Conservation (phyloP, 306 rosid genomes). For the Chamaecrista fasciculata region DNA sequence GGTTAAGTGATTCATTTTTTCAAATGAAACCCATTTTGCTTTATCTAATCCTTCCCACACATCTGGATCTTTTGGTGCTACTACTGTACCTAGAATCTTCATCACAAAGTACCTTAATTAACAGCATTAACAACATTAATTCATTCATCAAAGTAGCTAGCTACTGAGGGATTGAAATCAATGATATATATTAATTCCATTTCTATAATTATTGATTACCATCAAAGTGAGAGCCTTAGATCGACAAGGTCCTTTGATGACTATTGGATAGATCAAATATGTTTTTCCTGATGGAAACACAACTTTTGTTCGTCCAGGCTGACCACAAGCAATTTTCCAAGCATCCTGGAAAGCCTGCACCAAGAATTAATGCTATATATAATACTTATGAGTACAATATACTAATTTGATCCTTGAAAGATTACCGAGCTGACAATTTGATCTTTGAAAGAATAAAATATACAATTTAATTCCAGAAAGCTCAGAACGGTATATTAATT, state of each 20-base stretch:
- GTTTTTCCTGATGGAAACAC: constrained; percentile 52
- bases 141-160: too few relatives aligned
- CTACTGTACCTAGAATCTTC: constrained; percentile 67
- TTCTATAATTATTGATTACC: constrained; percentile 41
- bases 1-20: constrained; percentile 66
- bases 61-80: constrained; percentile 72
- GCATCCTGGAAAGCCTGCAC: constrained; percentile 61
- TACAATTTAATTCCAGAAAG: too few relatives aligned
- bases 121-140: constrained; percentile 1
- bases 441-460: too few relatives aligned
- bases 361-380: too few relatives aligned
- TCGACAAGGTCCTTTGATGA: constrained; percentile 76
- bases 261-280: constrained; percentile 61
- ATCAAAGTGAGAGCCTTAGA: constrained; percentile 61
- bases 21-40: constrained; percentile 75
- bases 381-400: too few relatives aligned
- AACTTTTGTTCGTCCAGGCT: constrained; percentile 32
- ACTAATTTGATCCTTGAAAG: too few relatives aligned
- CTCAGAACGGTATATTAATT: too few relatives aligned
- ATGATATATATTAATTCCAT: too few relatives aligned
- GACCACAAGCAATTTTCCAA: constrained; percentile 77
- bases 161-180: too few relatives aligned
- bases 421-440: too few relatives aligned
- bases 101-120: too few relatives aligned
- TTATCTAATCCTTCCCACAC: constrained; percentile 59